phyloP scores from a whole-genome alignment of 306 rosid genomes.

The Luffa acutangula region DNA sequence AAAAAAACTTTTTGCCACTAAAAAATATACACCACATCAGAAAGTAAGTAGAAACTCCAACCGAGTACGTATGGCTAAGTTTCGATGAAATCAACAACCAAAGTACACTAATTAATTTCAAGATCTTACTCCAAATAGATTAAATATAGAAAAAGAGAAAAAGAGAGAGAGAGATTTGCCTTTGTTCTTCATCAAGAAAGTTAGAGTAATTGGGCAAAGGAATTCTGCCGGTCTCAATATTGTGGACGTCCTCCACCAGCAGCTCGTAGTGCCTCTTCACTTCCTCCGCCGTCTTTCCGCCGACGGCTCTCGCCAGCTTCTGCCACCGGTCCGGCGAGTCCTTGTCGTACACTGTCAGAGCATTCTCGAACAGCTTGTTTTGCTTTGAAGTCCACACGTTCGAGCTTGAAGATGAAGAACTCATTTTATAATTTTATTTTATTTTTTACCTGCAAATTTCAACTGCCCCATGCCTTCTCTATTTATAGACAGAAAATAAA shows the following conservation, averaged over 20 bases:
- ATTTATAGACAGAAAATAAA: not conserved
- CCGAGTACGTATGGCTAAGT: no score
- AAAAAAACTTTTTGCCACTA: no score
- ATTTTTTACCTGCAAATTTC: not conserved
- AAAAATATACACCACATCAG: no score
- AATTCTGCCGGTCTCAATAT: conserved; percentile 52
- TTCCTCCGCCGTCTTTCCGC: conserved; percentile 71
- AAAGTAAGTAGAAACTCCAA: no score
- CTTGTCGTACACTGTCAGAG: conserved; percentile 44
- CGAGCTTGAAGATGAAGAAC: conserved; percentile 24
- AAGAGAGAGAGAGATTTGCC: conserved; percentile 24
- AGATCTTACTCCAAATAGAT: no score
- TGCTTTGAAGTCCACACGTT: conserved; percentile 47
- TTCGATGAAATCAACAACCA: not conserved
- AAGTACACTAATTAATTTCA: not conserved
- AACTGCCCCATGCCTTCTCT: not conserved
- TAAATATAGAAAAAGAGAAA: not conserved
- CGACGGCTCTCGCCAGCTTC: conserved; percentile 54
- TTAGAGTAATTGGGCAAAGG: conserved; percentile 56
- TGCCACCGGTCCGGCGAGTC: conserved; percentile 64
- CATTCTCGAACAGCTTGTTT: conserved; percentile 75
- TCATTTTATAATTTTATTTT: no score
- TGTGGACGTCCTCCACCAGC: conserved; percentile 53
- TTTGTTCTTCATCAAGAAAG: conserved; percentile 38
- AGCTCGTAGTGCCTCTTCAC: conserved; percentile 54